A percentile compares a stretch with the other conserved stretches of the same genome.
Evolutionary conservation across 2,329 filamentous ascomycete species (phyloP).

Genomic region (Trichoderma endophyticum): DNA sequence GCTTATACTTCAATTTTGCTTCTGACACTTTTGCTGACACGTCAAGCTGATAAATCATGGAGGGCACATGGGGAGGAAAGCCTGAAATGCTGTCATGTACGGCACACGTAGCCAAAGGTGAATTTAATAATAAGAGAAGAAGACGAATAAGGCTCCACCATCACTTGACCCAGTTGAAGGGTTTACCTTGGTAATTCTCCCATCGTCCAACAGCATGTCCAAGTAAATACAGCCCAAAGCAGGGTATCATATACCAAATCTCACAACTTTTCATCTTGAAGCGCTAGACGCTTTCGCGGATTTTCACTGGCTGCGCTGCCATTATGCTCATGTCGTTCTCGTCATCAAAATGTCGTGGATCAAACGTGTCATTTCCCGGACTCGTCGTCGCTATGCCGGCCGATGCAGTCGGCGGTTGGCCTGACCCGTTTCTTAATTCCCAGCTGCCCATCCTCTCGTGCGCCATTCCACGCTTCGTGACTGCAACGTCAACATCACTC

Average conservation of each 20-base stretch:
- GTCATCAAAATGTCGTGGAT: conserved; percentile 22
- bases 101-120: neutral
- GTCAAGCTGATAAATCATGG: neutral
- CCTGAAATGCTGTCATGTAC: neutral
- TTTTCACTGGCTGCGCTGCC: conserved; percentile 36
- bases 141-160: neutral
- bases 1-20: neutral
- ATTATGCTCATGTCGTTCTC: conserved; percentile 34
- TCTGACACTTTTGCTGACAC: neutral
- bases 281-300: conserved; percentile 38
- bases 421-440: conserved; percentile 39
- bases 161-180: neutral
- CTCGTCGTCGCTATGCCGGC: conserved; percentile 28
- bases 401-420: conserved; percentile 16
- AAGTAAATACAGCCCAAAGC: neutral
- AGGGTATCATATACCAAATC: neutral
- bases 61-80: neutral
- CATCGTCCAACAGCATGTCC: neutral
- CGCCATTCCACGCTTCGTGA: conserved; percentile 37
- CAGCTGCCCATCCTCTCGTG: conserved; percentile 50
- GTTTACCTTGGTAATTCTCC: neutral
- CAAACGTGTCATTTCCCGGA: neutral
- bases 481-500: conserved; percentile 42
- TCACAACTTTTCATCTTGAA: neutral
- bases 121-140: neutral